A percentile compares a stretch with the other conserved stretches of the same genome.
Evolutionary conservation across 257 asterid species (phyloP).

Genomic region (Nemophila menziesii): DNA sequence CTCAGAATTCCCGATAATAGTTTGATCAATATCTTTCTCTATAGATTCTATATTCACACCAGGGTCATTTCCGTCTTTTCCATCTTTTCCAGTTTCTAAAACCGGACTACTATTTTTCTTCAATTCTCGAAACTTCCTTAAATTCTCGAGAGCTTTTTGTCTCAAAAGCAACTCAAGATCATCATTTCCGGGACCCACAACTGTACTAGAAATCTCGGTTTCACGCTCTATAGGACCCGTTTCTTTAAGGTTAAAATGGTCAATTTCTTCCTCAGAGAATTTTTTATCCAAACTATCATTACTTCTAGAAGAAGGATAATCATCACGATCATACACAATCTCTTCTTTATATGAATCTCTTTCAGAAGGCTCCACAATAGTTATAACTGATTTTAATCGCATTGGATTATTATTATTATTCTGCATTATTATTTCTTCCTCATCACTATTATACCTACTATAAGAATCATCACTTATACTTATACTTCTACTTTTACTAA

Average conservation of each 20-base stretch:
- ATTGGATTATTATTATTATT: slow-evolving; percentile 29
- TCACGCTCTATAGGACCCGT: slow-evolving; percentile 11
- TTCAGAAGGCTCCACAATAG: slow-evolving; percentile 34
- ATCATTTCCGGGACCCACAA: slow-evolving; percentile 25
- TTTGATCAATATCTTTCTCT: slow-evolving; percentile 10
- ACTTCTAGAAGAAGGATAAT: slow-evolving; percentile 56
- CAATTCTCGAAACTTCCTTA: slow-evolving; percentile 40
- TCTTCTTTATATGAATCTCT: slow-evolving; percentile 43
- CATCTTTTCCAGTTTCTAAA: no score
- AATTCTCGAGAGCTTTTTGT: slow-evolving; percentile 78
- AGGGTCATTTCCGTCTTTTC: slow-evolving; percentile 20
- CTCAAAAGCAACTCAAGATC: slow-evolving; percentile 60
- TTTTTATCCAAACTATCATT: slow-evolving; percentile 35
- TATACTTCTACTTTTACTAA: slow-evolving; percentile 27
- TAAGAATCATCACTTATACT: slow-evolving; percentile 28
- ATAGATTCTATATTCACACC: slow-evolving; percentile 15
- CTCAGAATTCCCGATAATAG: slow-evolving; percentile 8
- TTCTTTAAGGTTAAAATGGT: slow-evolving; percentile 2
- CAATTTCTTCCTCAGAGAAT: slow-evolving; percentile 17
- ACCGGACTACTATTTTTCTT: slow-evolving; percentile 11
- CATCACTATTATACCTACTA: slow-evolving; percentile 18
- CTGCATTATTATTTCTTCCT: slow-evolving; percentile 21
- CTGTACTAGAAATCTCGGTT: slow-evolving; percentile 13
- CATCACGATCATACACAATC: slow-evolving; percentile 38
- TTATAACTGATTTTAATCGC: slow-evolving; percentile 70